Conservation (phyloP, 305 asterid species). For the Nicotiana rustica region DNA sequence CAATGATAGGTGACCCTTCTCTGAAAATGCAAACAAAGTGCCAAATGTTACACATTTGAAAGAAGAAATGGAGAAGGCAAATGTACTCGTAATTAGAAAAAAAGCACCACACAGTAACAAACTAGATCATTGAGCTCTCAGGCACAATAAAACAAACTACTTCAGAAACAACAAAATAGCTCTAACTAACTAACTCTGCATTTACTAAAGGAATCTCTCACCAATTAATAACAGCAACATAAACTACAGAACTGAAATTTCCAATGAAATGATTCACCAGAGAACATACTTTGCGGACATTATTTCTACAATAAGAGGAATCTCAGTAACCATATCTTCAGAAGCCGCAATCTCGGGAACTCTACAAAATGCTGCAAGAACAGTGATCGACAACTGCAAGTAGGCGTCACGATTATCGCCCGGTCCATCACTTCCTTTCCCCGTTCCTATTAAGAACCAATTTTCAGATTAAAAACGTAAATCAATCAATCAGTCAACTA, state of each 20-base stretch:
- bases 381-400: conserved; percentile 71
- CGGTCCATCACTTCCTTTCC: conserved; percentile 53
- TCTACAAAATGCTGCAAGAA: conserved; percentile 79
- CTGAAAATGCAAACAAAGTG: conserved; percentile 52
- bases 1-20: conserved; percentile 55
- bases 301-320: conserved; percentile 67
- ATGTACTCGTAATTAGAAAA: conserved; percentile 3
- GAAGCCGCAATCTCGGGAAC: conserved; percentile 77
- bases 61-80: conserved; percentile 13
- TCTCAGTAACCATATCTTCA: conserved; percentile 60
- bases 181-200: conserved; percentile 12
- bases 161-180: neutral
- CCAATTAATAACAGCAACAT: conserved; percentile 14
- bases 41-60: neutral
- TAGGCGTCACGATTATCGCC: conserved; percentile 64
- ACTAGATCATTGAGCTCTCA: neutral
- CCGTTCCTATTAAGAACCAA: conserved; percentile 52
- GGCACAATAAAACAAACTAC: neutral
- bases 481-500: conserved; percentile 14
- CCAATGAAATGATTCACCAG: neutral
- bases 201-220: conserved; percentile 18
- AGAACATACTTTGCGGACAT: conserved; percentile 60
- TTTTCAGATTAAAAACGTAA: neutral
- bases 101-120: conserved; percentile 7
- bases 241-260: conserved; percentile 7